A percentile compares a stretch with the other conserved stretches of the same genome.
Evolutionary conservation across 1,284 basidiomycete species (phyloP).

Genomic region (Malassezia restricta): DNA sequence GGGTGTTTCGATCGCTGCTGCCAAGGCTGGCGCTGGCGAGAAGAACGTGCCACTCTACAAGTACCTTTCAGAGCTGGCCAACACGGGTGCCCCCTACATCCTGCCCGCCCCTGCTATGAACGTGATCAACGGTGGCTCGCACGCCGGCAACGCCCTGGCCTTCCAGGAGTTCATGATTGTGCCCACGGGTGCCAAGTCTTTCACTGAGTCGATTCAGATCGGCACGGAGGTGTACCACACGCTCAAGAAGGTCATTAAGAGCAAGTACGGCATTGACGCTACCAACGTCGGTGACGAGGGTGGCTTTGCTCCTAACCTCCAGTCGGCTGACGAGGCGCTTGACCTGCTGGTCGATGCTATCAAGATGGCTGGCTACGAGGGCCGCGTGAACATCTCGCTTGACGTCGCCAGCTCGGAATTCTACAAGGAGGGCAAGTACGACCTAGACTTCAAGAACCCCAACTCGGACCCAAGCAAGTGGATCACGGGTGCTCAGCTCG

Average conservation of each 20-base stretch:
- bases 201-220: conserved; percentile 96
- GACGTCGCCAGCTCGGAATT: conserved; percentile 99
- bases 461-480: conserved; percentile 92
- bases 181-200: conserved; percentile 93
- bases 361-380: conserved; percentile 92
- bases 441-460: conserved; percentile 98
- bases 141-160: conserved; percentile 94
- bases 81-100: conserved; percentile 74
- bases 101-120: conserved; percentile 69
- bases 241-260: conserved; percentile 97
- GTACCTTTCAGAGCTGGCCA: conserved; percentile 88
- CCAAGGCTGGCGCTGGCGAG: conserved; percentile 68
- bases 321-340: conserved; percentile 90
- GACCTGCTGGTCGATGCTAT: conserved; percentile 92
- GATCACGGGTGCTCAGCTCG: conserved; percentile 84
- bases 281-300: conserved; percentile 99
- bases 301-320: conserved; percentile 97
- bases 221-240: conserved; percentile 97
- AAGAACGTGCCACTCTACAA: conserved; percentile 80
- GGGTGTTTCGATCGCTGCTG: conserved; percentile 90
- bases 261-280: conserved; percentile 96
- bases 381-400: conserved; percentile 96
- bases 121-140: conserved; percentile 99
- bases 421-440: conserved; percentile 99
- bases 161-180: conserved; percentile 89